Conservation (phyloP, 305 asterid species). For the Fraxinus ornus region DNA sequence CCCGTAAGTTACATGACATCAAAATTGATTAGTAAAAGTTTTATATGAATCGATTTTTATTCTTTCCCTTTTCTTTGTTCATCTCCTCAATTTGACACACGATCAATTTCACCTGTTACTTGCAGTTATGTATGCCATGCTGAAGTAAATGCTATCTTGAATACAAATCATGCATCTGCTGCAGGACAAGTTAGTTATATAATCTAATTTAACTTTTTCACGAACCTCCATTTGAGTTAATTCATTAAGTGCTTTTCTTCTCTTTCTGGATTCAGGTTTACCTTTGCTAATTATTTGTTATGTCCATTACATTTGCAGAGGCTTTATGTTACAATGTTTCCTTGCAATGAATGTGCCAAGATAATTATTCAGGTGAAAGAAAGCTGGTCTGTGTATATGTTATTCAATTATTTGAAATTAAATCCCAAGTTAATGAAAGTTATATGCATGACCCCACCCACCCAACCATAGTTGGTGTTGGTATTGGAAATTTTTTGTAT, state of each 20-base stretch:
- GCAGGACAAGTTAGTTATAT: constrained; percentile 74
- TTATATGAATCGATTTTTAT: background rate
- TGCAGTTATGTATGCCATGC: constrained; percentile 91
- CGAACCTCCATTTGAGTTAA: background rate
- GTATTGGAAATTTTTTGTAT: background rate
- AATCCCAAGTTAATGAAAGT: background rate
- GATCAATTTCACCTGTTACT: constrained; percentile 1
- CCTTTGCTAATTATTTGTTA: constrained; percentile 16
- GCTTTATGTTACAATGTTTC: constrained; percentile 91
- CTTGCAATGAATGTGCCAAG: constrained; percentile 94
- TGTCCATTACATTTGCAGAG: constrained; percentile 51
- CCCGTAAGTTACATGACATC: constrained; percentile 60
- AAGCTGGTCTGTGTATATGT: background rate
- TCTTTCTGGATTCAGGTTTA: constrained; percentile 18
- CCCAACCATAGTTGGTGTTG: background rate
- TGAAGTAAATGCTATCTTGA: constrained; percentile 91
- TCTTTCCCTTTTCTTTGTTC: background rate
- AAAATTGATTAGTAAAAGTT: background rate
- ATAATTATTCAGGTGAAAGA: constrained; percentile 75
- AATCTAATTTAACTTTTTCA: background rate
- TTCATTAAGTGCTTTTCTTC: constrained; percentile 4
- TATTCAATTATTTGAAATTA: background rate
- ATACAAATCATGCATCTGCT: constrained; percentile 92
- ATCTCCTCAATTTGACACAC: constrained; percentile 3
- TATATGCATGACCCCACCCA: background rate